A percentile compares a stretch with the other conserved stretches of the same genome.
Conservation (phyloP, 2,329 filamentous ascomycete genomes). For the Neobulgaria alba region DNA sequence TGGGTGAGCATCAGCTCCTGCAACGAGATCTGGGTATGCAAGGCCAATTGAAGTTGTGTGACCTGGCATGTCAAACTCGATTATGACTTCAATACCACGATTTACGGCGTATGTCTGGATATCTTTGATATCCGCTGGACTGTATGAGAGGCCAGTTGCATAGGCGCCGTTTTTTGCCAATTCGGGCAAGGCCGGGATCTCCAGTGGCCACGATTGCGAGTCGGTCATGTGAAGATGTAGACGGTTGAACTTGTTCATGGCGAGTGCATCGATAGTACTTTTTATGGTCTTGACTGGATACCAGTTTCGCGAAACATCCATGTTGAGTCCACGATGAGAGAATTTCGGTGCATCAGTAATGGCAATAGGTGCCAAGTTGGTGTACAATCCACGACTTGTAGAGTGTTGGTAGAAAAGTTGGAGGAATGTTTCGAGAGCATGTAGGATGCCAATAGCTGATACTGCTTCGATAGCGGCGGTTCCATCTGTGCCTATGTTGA, state of each 20-base stretch:
- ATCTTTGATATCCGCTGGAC: slow-evolving; percentile 49
- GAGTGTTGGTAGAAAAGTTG: slow-evolving; percentile 74
- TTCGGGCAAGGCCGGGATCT: slow-evolving; percentile 66
- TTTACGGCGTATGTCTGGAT: slow-evolving; percentile 64
- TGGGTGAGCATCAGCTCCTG: slow-evolving; percentile 50
- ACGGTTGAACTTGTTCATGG: slow-evolving; percentile 76
- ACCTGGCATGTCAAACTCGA: slow-evolving; percentile 76
- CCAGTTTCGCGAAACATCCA: slow-evolving; percentile 70
- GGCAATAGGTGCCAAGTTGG: slow-evolving; percentile 57
- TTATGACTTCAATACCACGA: slow-evolving; percentile 61
- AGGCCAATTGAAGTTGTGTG: slow-evolving; percentile 62
- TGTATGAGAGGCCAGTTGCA: slow-evolving; percentile 57
- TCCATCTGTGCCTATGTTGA: slow-evolving; percentile 51
- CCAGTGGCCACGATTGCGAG: slow-evolving; percentile 77
- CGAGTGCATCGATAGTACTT: slow-evolving; percentile 65
- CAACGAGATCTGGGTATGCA: slow-evolving; percentile 62
- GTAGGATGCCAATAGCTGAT: slow-evolving; percentile 60
- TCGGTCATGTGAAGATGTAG: slow-evolving; percentile 78
- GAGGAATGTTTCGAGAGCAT: slow-evolving; percentile 66
- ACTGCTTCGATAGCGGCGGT: slow-evolving; percentile 53
- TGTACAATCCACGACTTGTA: slow-evolving; percentile 52
- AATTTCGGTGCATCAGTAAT: slow-evolving; percentile 71
- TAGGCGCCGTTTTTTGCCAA: slow-evolving; percentile 70
- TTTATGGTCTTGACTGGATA: slow-evolving; percentile 46
- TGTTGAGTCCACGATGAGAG: slow-evolving; percentile 66